Conservation (phyloP, 257 asterid genomes). For the Rehmannia glutinosa region DNA sequence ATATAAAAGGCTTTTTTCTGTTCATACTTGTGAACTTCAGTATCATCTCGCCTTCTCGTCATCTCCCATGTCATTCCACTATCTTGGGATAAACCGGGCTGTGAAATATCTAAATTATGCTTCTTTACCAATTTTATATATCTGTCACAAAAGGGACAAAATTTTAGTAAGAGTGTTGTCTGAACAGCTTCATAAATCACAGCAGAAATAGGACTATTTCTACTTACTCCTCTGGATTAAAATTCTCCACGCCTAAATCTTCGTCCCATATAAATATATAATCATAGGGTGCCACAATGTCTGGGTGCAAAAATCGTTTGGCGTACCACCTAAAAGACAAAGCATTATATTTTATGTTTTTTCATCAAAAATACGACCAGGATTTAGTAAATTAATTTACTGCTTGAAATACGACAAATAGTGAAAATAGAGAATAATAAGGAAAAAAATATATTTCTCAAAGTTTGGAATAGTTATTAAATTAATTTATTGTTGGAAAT, state of each 20-base stretch:
- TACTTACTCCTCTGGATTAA: neutral
- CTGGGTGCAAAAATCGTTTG: neutral
- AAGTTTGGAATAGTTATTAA: too few species aligned
- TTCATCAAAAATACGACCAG: neutral
- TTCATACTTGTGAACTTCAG: neutral
- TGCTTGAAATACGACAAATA: too few species aligned
- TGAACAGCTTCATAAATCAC: neutral
- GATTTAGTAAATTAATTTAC: too few species aligned
- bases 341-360: neutral
- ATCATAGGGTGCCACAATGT: neutral
- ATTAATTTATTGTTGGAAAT: too few species aligned
- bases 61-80: neutral
- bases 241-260: neutral
- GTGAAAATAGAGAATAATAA: too few species aligned
- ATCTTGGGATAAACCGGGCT: neutral
- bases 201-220: neutral
- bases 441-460: too few species aligned
- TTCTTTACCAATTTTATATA: neutral
- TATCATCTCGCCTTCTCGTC: neutral
- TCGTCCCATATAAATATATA: conserved; percentile 1
- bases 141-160: neutral
- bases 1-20: neutral
- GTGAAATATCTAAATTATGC: neutral
- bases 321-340: neutral
- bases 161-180: neutral